These are phyloP conservation scores for Candida pini DNA, from an alignment of 805 yeast species.

Conservation along the genomic window DNA sequence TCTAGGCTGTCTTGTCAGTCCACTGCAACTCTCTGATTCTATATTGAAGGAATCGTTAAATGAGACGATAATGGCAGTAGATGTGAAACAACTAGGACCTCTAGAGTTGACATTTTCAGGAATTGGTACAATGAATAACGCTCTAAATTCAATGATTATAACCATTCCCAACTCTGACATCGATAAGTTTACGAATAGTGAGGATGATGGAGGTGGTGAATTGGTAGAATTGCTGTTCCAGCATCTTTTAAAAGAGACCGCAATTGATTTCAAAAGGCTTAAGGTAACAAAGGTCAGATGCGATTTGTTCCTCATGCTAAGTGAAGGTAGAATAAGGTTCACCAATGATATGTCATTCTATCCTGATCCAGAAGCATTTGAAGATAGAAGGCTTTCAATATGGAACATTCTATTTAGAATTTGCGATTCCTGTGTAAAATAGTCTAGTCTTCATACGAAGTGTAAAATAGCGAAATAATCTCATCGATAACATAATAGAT, in stretches of 20 bases:
- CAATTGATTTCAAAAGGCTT: constrained; percentile 23
- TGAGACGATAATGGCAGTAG: constrained; percentile 4
- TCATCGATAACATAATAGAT: neutral
- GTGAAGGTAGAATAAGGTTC: constrained; percentile 27
- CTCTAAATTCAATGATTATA: constrained; percentile 19
- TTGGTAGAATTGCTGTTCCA: constrained; percentile 17
- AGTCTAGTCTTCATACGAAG: too few species aligned
- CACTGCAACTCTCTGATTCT: constrained; percentile 9
- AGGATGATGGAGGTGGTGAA: neutral
- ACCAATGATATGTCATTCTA: constrained; percentile 21
- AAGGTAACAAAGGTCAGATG: constrained; percentile 24
- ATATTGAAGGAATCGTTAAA: constrained; percentile 12
- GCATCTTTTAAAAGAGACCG: constrained; percentile 18
- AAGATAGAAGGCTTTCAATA: constrained; percentile 22
- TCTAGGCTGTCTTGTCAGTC: constrained; percentile 17
- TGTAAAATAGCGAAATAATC: neutral
- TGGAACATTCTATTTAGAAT: constrained; percentile 25
- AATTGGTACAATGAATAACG: constrained; percentile 14
- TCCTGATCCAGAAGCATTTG: constrained; percentile 11
- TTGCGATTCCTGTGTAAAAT: constrained; percentile 10
- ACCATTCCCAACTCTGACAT: constrained; percentile 21
- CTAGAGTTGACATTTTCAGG: constrained; percentile 15
- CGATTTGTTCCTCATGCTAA: constrained; percentile 20
- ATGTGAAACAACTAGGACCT: constrained; percentile 7
- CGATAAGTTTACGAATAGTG: constrained; percentile 8